These are phyloP conservation scores for Chlamydomonas sp. DNA, from an alignment of 139 green algal genomes.

Conservation along the genomic window DNA sequence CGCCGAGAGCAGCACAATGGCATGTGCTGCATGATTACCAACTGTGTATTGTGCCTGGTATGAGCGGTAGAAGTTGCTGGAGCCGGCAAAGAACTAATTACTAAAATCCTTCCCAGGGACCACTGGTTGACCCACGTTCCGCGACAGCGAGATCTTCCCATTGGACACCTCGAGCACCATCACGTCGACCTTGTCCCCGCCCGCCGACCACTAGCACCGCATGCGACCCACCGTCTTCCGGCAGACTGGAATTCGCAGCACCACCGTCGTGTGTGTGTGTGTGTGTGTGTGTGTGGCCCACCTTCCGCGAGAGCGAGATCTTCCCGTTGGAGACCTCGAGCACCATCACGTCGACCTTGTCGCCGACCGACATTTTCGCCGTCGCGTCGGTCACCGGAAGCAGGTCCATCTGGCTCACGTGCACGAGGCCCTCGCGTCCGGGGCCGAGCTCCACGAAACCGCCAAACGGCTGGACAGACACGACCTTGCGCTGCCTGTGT, in stretches of 20 bases:
- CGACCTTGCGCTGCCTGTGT: background rate
- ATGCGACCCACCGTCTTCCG: too few relatives aligned
- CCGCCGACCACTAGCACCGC: too few relatives aligned
- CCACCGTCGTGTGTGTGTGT: too few relatives aligned
- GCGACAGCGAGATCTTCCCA: constrained; percentile 42
- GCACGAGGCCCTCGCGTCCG: constrained; percentile 61
- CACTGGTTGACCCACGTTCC: too few relatives aligned
- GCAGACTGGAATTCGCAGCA: too few relatives aligned
- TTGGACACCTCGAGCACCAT: constrained; percentile 53
- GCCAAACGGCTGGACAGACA: constrained; percentile 53
- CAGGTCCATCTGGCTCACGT: constrained; percentile 61
- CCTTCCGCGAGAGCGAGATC: constrained; percentile 32
- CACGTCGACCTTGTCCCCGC: constrained; percentile 73
- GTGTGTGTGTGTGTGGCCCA: too few relatives aligned
- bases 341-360: constrained; percentile 76
- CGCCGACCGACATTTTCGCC: constrained; percentile 51
- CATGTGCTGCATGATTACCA: too few relatives aligned
- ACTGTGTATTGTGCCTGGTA: too few relatives aligned
- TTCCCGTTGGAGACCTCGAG: constrained; percentile 43
- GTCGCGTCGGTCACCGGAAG: constrained; percentile 20
- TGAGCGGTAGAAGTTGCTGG: too few relatives aligned
- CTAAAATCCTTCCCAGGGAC: too few relatives aligned
- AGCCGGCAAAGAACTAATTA: too few relatives aligned
- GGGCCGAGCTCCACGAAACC: constrained; percentile 58
- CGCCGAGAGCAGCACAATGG: too few relatives aligned